A percentile compares a stretch with the other conserved stretches of the same genome.
Evolutionary conservation across 108 stramenopile species (phyloP).

Genomic region (Nitzschia sp.): DNA sequence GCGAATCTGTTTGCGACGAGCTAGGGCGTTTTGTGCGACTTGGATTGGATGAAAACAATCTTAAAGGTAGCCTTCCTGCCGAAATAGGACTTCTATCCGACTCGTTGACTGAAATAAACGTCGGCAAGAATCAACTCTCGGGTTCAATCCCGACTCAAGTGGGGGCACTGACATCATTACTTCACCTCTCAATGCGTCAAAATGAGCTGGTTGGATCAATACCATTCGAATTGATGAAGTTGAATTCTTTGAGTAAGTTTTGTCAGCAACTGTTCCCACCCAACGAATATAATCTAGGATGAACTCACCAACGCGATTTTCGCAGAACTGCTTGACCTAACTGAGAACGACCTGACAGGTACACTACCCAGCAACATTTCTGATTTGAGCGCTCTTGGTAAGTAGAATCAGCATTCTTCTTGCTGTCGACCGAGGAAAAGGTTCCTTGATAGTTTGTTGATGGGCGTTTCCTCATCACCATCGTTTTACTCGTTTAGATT

Average conservation of each 20-base stretch:
- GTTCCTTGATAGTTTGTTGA: too few relatives aligned
- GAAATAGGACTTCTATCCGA: slow-evolving; percentile 45
- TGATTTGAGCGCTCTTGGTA: background rate
- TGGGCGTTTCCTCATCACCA: too few relatives aligned
- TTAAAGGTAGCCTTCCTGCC: slow-evolving; percentile 35
- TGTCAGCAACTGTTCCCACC: too few relatives aligned
- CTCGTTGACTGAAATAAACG: background rate
- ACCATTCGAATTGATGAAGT: background rate
- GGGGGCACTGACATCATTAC: slow-evolving; percentile 5
- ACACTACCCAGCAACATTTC: background rate
- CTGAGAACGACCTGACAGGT: background rate
- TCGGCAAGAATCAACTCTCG: background rate
- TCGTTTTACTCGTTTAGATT: too few relatives aligned
- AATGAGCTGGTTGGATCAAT: background rate
- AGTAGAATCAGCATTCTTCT: too few relatives aligned
- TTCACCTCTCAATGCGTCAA: background rate
- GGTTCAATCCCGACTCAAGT: slow-evolving; percentile 27
- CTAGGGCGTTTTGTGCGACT: background rate
- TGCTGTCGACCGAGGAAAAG: too few relatives aligned
- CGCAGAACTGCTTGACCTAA: background rate
- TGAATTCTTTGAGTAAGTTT: background rate
- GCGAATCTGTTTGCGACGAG: slow-evolving; percentile 1
- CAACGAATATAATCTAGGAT: too few relatives aligned
- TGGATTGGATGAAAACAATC: slow-evolving; percentile 6
- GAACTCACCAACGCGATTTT: background rate